Base-by-base conservation (phyloP, 192 early-diverging fungal species). In the Coemansia sp. region DNA sequence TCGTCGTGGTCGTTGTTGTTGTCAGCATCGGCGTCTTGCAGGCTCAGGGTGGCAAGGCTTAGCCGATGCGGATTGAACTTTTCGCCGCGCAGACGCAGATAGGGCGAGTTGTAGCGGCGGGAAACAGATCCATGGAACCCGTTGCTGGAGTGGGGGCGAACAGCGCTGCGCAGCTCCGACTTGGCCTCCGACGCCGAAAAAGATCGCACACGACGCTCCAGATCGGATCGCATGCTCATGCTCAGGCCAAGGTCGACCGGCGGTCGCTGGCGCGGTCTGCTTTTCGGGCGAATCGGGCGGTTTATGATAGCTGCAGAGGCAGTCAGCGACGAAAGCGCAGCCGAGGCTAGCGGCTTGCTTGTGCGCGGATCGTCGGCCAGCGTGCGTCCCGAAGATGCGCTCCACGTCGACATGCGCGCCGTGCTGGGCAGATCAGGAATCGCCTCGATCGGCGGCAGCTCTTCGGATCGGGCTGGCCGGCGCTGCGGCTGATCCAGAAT, bases 321-420 rank as follows among this genome's bases (percentile, higher is more conserved):
- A 16, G 71, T 54, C 58, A 79, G 58, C 10, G 67, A 63, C 29
- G 61, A 66, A 8, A 79, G 67, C 18, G 76, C 76, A 0, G 67
- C 60, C 3, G 76, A 72, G 9, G 61, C 64, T 25, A 52, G 57
- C 18, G 65, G 59, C 14, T 59, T 69, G 29, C 65, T 34, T 4
- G 51, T 22, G 1, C 64, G 64, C 8, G 64, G 65, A 35, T 74
- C 77, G 20, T 80, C 77, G 3, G 77, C 56, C 9, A 80, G 59
- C 10, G 77, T 80, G 25, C 65, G 61, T 0, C 64, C 72, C 6
- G 77, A 80, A 5, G 77, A 80, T 1, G 77, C 63, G 55, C 77
- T 80, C 77, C 77, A 80, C 14, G 77, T 80, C 29, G 77, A 80
- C 77, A 80, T 70, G 14, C 77, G 64, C 51, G 69, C 76, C 0